These are phyloP conservation scores for Rhodotorula sp. DNA, from an alignment of 1,284 basidiomycete genomes.

Conservation along the genomic window DNA sequence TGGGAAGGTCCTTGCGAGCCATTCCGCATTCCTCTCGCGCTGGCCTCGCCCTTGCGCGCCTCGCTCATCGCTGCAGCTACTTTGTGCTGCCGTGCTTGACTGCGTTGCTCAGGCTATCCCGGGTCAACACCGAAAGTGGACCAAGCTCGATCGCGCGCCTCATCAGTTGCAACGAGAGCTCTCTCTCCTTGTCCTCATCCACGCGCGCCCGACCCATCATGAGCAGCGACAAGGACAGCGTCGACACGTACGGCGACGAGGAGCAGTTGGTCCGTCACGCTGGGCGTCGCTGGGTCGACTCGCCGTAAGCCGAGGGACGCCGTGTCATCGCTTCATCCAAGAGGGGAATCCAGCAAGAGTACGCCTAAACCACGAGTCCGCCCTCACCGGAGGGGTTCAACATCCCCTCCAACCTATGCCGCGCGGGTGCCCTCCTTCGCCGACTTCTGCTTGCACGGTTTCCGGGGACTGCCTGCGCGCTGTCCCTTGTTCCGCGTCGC, in stretches of 20 bases:
- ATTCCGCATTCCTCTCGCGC: too few relatives aligned
- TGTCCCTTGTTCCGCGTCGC: neutral
- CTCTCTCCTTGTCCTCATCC: neutral
- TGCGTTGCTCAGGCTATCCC: too few relatives aligned
- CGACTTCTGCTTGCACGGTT: neutral
- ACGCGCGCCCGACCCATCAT: neutral
- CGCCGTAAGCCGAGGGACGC: neutral
- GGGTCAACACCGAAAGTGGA: too few relatives aligned
- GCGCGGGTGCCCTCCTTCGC: constrained; percentile 26
- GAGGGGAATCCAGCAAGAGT: neutral
- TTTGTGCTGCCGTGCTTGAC: too few relatives aligned
- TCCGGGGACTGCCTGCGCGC: neutral
- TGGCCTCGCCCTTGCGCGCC: neutral
- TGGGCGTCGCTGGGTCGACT: neutral
- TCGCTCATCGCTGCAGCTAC: neutral
- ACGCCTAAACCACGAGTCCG: neutral
- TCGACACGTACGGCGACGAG: constrained; percentile 36
- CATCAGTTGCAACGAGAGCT: too few relatives aligned
- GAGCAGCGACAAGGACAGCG: constrained; percentile 22
- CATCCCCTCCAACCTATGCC: neutral
- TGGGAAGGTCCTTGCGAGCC: too few relatives aligned
- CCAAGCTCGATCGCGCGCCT: too few relatives aligned
- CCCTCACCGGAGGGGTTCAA: neutral
- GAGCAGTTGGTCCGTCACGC: constrained; percentile 34
- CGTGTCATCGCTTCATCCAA: neutral